Evolutionary conservation across 805 yeast genomes (phyloP).

Genomic region (Zygosaccharomyces rouxii): DNA sequence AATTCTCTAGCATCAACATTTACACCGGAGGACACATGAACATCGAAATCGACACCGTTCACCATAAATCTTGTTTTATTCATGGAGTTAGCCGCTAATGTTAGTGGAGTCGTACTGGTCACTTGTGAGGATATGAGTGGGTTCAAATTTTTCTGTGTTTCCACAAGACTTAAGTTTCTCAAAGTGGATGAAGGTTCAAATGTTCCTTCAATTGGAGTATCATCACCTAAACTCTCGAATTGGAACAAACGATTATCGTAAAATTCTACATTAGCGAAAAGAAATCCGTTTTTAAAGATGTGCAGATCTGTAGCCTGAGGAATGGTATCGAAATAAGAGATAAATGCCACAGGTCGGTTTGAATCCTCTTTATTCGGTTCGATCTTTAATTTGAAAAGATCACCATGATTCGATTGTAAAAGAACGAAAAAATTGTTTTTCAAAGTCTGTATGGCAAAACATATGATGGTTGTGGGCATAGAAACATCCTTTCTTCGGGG

Average conservation of each 20-base stretch:
- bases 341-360: conserved; percentile 40
- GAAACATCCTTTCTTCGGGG: conserved; percentile 44
- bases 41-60: conserved; percentile 56
- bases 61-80: conserved; percentile 42
- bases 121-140: conserved; percentile 49
- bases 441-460: conserved; percentile 62
- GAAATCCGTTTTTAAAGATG: conserved; percentile 69
- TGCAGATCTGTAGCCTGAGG: conserved; percentile 52
- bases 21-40: conserved; percentile 68
- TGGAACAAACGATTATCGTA: conserved; percentile 71
- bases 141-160: conserved; percentile 41
- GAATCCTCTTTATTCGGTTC: conserved; percentile 39
- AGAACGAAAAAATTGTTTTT: conserved; percentile 60
- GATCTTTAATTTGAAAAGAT: conserved; percentile 62
- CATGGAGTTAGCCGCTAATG: conserved; percentile 30
- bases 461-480: conserved; percentile 38
- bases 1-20: conserved; percentile 61
- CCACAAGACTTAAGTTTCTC: conserved; percentile 57
- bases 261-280: conserved; percentile 60
- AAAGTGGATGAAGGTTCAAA: conserved; percentile 36
- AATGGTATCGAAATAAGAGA: conserved; percentile 73
- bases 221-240: conserved; percentile 70
- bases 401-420: conserved; percentile 69
- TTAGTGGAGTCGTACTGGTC: conserved; percentile 24
- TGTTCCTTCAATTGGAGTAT: conserved; percentile 25